A percentile compares a stretch with the other conserved stretches of the same genome.
Evolutionary conservation across 768 basidiomycete genomes (phyloP).

Genomic region (Ramaria sp.): DNA sequence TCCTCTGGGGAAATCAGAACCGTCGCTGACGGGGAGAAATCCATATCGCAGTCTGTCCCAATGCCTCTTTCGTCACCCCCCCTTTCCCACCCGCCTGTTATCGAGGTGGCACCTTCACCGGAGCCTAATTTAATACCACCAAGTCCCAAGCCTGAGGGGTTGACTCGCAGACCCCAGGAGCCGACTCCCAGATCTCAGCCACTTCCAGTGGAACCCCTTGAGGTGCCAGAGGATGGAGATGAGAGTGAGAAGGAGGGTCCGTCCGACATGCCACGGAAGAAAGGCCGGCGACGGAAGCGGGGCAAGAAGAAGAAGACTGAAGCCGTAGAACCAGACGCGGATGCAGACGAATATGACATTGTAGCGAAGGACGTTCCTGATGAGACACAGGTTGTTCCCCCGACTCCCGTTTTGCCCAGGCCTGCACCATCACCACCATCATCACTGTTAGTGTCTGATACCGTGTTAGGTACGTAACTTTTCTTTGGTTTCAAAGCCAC

Average conservation of each 20-base stretch:
- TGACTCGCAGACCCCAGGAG: no score
- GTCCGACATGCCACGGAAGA: slow-evolving; percentile 33
- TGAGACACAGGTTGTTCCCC: slow-evolving; percentile 7
- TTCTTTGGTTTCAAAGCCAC: neutral
- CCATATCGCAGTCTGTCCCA: neutral
- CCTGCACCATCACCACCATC: slow-evolving; percentile 23
- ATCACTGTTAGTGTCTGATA: slow-evolving; percentile 63
- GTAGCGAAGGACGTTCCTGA: slow-evolving; percentile 5
- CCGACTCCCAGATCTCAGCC: neutral
- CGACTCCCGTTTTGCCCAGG: neutral
- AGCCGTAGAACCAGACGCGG: slow-evolving; percentile 15
- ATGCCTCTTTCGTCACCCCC: neutral
- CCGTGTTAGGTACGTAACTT: slow-evolving; percentile 50
- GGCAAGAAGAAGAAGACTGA: slow-evolving; percentile 30
- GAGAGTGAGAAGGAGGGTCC: slow-evolving; percentile 50
- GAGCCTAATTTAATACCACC: neutral
- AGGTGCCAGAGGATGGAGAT: slow-evolving; percentile 33
- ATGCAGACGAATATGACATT: slow-evolving; percentile 15
- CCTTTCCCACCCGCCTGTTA: neutral
- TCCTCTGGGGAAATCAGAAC: neutral
- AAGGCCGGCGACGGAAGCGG: slow-evolving; percentile 18
- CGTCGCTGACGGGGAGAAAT: neutral
- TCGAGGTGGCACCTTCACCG: neutral
- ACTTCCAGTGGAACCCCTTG: neutral
- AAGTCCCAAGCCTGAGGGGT: neutral